Base-by-base conservation (phyloP, 1,139 yeast species). In the Hemisphaericaspora lyxosophila region DNA sequence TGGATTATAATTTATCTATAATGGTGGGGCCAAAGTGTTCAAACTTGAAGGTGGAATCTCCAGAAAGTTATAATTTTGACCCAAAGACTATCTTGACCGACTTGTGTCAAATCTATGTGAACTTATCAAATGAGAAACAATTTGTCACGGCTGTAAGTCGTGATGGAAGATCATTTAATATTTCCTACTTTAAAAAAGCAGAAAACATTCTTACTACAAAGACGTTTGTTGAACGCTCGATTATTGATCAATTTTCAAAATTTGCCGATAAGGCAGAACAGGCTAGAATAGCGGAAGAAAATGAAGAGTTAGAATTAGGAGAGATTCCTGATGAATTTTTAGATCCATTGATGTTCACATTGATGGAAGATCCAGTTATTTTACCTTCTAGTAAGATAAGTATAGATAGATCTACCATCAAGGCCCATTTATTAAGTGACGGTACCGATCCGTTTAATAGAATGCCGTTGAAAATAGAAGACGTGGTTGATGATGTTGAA, bases 391-490 rank as follows among this genome's bases (percentile, higher is more conserved):
- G 96, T 1, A 83, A 78, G 51, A 78, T 90, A 12, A 80, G 82
- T 37, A 86, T 94, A 50, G 99, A 94, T 58, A 70, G 95, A 54
- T 76, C 94, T 16, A 94, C 97, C 1, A 86, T 94, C 53, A 90
- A 89, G 57, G 88, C 96, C 1, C 98, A 94, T 70, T 70, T 94
- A 45, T 75, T 94, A 58, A 86, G 92, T 66, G 97, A 92, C 64
- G 79, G 96, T 1, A 90, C 96, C 1, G 99, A 94, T 67, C 99
- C 99, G 9, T 94, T 94, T 64, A 94, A 92, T 62, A 80, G 99
- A 63, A 74, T 82, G 63, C 97, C 98, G 2, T 70, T 94, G 49
- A 88, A 80, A 53, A 63, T 92, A 36, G 97, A 90, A 48, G 96
- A 94, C 49, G 96, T 89, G 17, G 60, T 75, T 17, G 95, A 94